Evolutionary conservation across 192 early-diverging fungal species (phyloP), one percentile per base, ranked within the genome.

Genomic region (Backusella mclennaniae): DNA sequence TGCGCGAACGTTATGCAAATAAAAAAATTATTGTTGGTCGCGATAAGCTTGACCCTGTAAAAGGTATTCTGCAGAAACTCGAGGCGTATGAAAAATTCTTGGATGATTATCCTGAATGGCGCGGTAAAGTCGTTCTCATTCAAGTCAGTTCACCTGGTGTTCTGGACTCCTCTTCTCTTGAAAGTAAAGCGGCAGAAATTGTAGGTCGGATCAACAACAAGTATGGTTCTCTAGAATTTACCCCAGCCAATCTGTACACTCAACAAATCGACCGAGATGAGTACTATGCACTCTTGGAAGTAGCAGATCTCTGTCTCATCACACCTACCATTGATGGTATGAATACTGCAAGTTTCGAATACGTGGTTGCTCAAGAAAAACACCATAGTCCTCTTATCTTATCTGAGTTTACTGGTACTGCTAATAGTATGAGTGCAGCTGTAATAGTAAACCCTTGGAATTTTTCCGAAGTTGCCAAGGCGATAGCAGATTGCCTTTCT

Each of bases 1-100:
- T 99, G 33, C 85, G 85, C 26, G 93, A 95, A 83, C 87, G 95
- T 70, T 98, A 97, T 82, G 84, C 88, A 53, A 94, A 87, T 38
- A 98, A 98, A 83, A 90, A 89, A 69, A 96, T 99, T 73, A 96
- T 99, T 84, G 92, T 98, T 69, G 96, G 97, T n/a, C 89, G 96
- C 21, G 98, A 99, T 83, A 96, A 95, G 78, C 83, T 98, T 70
- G 97, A 99, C 82, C 90, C 94, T 69, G 93, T 96, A 68, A 97
- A 97, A 67, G 96, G 96, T 44, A 95, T 99, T 35, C 84, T 92
- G 69, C 97, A 99, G 83, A 98, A 98, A 73, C 88, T 99, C n/a
- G 89, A 92, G 52, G 93, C 96, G 0, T 99, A 96, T 86, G 95
- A 98, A 77, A 93, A 90, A 78, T 97, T 99, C 81, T 84, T 99